A percentile compares a stretch with the other conserved stretches of the same genome.
Evolutionary conservation across 2,329 filamentous ascomycete genomes (phyloP).

Genomic region (Fusarium dimerum): DNA sequence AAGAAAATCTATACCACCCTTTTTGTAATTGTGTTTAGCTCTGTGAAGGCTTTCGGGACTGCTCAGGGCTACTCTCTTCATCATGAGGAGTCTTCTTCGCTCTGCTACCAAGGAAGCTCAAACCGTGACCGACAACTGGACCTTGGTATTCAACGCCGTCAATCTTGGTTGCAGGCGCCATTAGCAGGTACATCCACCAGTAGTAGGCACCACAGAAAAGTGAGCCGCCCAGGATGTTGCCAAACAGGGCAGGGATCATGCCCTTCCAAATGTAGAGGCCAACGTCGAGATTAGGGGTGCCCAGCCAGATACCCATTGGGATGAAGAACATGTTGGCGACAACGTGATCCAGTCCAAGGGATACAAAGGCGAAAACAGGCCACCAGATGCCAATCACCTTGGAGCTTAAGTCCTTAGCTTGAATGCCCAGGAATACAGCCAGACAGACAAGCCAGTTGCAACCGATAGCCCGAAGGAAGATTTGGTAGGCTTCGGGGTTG

Average conservation of each 20-base stretch:
- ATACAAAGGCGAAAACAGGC: constrained; percentile 56
- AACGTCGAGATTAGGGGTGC: constrained; percentile 44
- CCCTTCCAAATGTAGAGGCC: constrained; percentile 59
- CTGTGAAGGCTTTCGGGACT: neutral
- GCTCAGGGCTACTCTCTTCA: constrained; percentile 16
- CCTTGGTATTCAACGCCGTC: constrained; percentile 15
- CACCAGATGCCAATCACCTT: constrained; percentile 59
- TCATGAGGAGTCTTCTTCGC: constrained; percentile 8
- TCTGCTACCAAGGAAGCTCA: constrained; percentile 8
- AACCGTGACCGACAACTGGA: neutral
- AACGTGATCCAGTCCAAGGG: constrained; percentile 55
- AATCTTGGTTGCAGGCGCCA: constrained; percentile 11
- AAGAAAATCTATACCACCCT: too few relatives aligned
- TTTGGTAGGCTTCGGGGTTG: constrained; percentile 49
- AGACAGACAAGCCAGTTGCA: constrained; percentile 61
- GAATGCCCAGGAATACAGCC: constrained; percentile 49
- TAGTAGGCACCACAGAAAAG: constrained; percentile 49
- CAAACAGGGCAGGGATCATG: constrained; percentile 52
- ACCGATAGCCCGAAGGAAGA: constrained; percentile 56
- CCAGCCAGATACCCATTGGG: constrained; percentile 52
- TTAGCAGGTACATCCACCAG: constrained; percentile 26
- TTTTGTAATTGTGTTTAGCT: neutral
- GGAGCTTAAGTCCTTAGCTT: constrained; percentile 51
- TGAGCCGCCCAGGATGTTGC: constrained; percentile 55
- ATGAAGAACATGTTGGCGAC: constrained; percentile 59